Percentiles rank a stretch among this genome's conserved stretches.
Evolutionary conservation across 129 eudicot species (phyloP).

Genomic region (Flaveria robusta): DNA sequence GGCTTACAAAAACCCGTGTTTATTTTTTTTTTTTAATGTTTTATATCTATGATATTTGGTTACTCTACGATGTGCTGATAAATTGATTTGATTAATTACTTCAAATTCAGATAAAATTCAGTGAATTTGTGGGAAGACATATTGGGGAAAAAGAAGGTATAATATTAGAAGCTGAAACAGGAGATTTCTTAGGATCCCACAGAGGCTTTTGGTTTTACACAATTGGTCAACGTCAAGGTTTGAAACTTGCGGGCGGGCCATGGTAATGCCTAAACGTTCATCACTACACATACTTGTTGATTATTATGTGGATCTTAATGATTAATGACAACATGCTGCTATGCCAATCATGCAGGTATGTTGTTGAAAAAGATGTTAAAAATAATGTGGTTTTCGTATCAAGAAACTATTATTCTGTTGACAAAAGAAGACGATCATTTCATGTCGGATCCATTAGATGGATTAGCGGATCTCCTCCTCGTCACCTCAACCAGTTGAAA

Average conservation of each 20-base stretch:
- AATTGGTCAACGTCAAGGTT: constrained; percentile 97
- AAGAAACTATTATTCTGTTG: constrained; percentile 82
- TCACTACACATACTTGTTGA: not conserved
- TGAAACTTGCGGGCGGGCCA: constrained; percentile 94
- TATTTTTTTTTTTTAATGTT: not conserved
- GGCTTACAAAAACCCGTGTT: constrained; percentile 12
- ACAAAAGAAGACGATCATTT: constrained; percentile 86
- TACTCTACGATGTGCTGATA: not conserved
- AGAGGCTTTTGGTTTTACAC: constrained; percentile 96
- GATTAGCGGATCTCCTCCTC: constrained; percentile 65
- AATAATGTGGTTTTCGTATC: constrained; percentile 88
- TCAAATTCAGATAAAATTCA: constrained; percentile 71
- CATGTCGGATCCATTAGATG: constrained; percentile 92
- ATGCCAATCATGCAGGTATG: constrained; percentile 67
- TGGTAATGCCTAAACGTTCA: constrained; percentile 51
- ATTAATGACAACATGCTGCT: constrained; percentile 5
- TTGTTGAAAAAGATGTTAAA: constrained; percentile 82
- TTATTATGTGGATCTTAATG: not conserved
- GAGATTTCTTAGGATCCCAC: constrained; percentile 82
- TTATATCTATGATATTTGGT: not conserved
- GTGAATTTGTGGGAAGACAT: constrained; percentile 92
- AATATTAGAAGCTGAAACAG: constrained; percentile 94
- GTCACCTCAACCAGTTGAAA: constrained; percentile 46
- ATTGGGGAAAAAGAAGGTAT: constrained; percentile 93
- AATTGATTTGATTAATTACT: not conserved